Evolutionary conservation across 2,329 filamentous ascomycete species (phyloP).

Genomic region (Penicillium sp.): DNA sequence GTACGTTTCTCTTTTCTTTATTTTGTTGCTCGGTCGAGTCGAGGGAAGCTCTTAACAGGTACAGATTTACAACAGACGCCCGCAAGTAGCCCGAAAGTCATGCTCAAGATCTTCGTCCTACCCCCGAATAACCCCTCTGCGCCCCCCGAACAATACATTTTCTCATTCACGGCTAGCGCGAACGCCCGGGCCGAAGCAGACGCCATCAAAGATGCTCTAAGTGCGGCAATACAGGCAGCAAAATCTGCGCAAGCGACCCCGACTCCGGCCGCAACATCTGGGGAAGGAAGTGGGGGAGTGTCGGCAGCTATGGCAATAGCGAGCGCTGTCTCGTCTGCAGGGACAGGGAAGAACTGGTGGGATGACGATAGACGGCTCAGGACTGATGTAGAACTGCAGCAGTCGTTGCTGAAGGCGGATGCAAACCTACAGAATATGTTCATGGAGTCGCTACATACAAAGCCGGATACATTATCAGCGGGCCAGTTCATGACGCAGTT

Average conservation of each 20-base stretch:
- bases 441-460: slow-evolving; percentile 79
- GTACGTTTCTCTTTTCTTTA: slow-evolving; percentile 56
- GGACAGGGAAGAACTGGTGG: slow-evolving; percentile 61
- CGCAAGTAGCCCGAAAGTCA: slow-evolving; percentile 83
- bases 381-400: slow-evolving; percentile 79
- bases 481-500: slow-evolving; percentile 89
- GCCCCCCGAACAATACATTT: slow-evolving; percentile 72
- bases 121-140: slow-evolving; percentile 47
- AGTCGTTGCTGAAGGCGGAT: slow-evolving; percentile 84
- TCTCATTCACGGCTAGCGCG: slow-evolving; percentile 81
- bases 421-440: slow-evolving; percentile 79
- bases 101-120: slow-evolving; percentile 88
- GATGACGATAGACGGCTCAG: slow-evolving; percentile 83
- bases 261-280: slow-evolving; percentile 40
- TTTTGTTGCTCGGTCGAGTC: background rate
- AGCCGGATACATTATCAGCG: slow-evolving; percentile 80
- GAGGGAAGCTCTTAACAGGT: background rate
- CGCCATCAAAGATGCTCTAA: slow-evolving; percentile 79
- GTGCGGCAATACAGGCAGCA: slow-evolving; percentile 72
- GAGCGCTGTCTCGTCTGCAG: slow-evolving; percentile 63
- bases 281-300: slow-evolving; percentile 46
- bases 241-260: slow-evolving; percentile 57
- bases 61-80: slow-evolving; percentile 94
- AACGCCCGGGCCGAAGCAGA: slow-evolving; percentile 84
- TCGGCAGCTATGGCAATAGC: slow-evolving; percentile 80